Conservation (phyloP, 2,329 filamentous ascomycete species). For the Aspergillus awamori region DNA sequence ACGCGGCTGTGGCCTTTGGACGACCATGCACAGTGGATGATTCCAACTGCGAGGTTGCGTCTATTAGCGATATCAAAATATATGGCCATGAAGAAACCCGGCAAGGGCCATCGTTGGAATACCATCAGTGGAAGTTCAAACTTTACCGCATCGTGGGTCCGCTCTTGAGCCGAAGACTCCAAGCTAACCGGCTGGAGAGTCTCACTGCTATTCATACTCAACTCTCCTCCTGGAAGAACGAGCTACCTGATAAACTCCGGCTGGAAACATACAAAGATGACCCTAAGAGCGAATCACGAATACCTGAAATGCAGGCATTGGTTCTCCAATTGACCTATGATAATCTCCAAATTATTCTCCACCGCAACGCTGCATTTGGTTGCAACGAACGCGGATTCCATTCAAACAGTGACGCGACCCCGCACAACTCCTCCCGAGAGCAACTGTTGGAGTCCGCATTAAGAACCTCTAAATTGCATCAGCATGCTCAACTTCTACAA, state of each 20-base stretch:
- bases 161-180: conserved; percentile 4
- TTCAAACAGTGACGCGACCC: background rate
- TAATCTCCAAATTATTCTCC: conserved; percentile 16
- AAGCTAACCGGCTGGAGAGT: conserved; percentile 6
- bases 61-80: conserved; percentile 1
- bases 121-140: conserved; percentile 5
- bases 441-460: conserved; percentile 15
- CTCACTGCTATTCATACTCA: conserved; percentile 3
- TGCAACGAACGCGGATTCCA: background rate
- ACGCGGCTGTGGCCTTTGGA: conserved; percentile 15
- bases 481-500: conserved; percentile 14
- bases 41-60: conserved; percentile 6
- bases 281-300: background rate
- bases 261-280: conserved; percentile 7
- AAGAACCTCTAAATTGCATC: conserved; percentile 9
- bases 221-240: conserved; percentile 4
- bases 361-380: conserved; percentile 16
- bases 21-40: conserved; percentile 13
- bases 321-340: conserved; percentile 16
- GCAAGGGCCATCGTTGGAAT: background rate
- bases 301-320: conserved; percentile 13
- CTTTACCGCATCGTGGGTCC: conserved; percentile 6
- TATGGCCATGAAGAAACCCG: background rate
- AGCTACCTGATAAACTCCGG: conserved; percentile 10
- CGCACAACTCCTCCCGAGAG: conserved; percentile 6